These are phyloP conservation scores for Salix brachista DNA, from an alignment of 345 rosid genomes.

Conservation along the genomic window DNA sequence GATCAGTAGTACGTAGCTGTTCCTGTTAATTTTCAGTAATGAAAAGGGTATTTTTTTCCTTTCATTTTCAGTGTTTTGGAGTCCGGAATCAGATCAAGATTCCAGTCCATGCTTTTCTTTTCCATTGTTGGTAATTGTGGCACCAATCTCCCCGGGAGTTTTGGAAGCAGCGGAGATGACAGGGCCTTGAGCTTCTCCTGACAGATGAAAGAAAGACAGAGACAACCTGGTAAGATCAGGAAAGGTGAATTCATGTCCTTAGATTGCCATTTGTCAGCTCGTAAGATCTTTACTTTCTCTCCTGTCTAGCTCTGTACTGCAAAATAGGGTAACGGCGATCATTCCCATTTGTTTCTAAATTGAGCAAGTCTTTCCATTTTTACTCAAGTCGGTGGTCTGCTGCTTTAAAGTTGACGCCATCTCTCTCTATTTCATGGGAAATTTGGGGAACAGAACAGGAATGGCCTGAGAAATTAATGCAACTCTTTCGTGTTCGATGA, in stretches of 20 bases:
- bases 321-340: background rate
- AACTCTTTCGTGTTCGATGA: too few species aligned
- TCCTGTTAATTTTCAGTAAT: too few species aligned
- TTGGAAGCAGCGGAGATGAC: conserved; percentile 7
- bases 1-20: too few species aligned
- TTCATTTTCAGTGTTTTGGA: too few species aligned
- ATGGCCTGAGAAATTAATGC: too few species aligned
- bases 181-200: conserved; percentile 7
- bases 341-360: background rate
- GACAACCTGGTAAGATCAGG: background rate
- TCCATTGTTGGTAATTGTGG: background rate
- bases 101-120: background rate
- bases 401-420: background rate
- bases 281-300: too few species aligned
- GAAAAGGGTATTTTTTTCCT: too few species aligned
- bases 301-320: background rate
- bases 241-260: background rate
- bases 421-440: too few species aligned
- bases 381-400: background rate
- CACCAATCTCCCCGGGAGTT: background rate
- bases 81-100: background rate
- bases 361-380: background rate
- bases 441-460: too few species aligned
- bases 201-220: conserved; percentile 3
- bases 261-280: conserved; percentile 16